Base-by-base conservation (phyloP, 2,329 filamentous ascomycete genomes). In the Aspergillus tamarii region DNA sequence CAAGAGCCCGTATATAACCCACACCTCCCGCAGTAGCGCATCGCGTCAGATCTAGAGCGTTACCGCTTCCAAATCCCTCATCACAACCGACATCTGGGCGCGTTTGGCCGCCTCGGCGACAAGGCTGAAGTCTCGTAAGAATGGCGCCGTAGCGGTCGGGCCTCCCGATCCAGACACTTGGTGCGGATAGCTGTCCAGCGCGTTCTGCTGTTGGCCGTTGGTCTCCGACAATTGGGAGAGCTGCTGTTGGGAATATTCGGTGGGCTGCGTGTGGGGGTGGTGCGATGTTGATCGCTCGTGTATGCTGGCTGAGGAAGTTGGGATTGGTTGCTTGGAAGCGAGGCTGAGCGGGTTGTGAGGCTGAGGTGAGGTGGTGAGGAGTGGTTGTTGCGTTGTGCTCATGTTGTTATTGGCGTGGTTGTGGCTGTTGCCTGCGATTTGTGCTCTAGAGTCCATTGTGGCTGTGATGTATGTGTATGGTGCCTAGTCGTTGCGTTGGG, bases 21-120 rank as follows among this genome's bases (percentile, higher is more conserved):
- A 41, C 39, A 41, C 19, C 19, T 41, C 39, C 39, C 9, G 39
- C 39, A 41, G 39, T 19, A 41, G 39, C 39, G 19, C 39, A 41
- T 9, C 19, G 39, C 39, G 4, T 19, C 39, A 16, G 21, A 48
- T 48, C 45, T 73, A 80, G 64, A 80, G 68, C 50, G 76, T 75
- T 59, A 80, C 72, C 43, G 77, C 74, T 66, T 80, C 93, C 74
- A 98, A 85, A 78, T 97, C 94, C 66, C 94, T 86, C 84, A 94
- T 91, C 76, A 97, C 83, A 73, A 93, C 89, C 48, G 92, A 92
- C 84, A 97, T 91, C 79, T 97, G 93, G 11, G 94, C 94, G 48
- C 94, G 85, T 80, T 96, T 97, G 50, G 93, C 94, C 2, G 94
- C 94, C 82, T 98, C 94, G 41, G 94, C 94, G 48, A 97, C 86